Evolutionary conservation across 306 rosid species (phyloP).

Genomic region (Arachis stenosperma): DNA sequence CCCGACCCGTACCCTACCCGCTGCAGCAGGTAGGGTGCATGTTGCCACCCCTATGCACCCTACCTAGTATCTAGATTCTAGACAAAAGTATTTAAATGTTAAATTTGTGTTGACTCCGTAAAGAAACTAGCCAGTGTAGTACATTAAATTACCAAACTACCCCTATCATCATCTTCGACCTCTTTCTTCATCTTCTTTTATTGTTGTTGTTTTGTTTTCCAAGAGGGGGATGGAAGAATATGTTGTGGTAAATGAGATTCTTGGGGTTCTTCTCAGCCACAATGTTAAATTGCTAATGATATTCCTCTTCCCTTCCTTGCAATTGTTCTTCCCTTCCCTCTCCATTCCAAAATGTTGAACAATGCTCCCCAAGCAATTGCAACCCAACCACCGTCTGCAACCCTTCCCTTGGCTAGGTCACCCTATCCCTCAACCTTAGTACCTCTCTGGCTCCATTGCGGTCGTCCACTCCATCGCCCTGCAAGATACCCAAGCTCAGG

Average conservation of each 20-base stretch:
- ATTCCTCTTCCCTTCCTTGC: constrained; percentile 71
- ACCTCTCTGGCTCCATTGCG: constrained; percentile 79
- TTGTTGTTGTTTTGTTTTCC: not conserved
- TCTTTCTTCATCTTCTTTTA: not conserved
- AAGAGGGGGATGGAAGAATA: constrained; percentile 41
- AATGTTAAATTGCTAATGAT: constrained; percentile 48
- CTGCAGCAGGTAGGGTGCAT: too few relatives aligned
- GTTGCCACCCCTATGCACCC: too few relatives aligned
- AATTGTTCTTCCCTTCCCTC: constrained; percentile 70
- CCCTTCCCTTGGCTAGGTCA: constrained; percentile 67
- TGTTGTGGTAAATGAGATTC: constrained; percentile 61
- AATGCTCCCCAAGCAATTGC: constrained; percentile 45
- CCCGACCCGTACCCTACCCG: too few relatives aligned
- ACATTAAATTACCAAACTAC: too few relatives aligned
- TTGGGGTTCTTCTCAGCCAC: constrained; percentile 67
- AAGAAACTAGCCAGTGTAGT: too few relatives aligned
- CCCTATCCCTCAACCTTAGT: constrained; percentile 70
- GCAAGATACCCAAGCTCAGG: too few relatives aligned
- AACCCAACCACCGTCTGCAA: constrained; percentile 47
- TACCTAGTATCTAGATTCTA: too few relatives aligned
- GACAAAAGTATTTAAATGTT: too few relatives aligned
- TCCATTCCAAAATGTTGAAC: constrained; percentile 57
- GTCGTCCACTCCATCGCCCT: constrained; percentile 72
- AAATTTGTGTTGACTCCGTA: too few relatives aligned
- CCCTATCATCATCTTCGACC: too few relatives aligned